Evolutionary conservation across 257 asterid genomes (phyloP).

Genomic region (Rubia yunnanensis): DNA sequence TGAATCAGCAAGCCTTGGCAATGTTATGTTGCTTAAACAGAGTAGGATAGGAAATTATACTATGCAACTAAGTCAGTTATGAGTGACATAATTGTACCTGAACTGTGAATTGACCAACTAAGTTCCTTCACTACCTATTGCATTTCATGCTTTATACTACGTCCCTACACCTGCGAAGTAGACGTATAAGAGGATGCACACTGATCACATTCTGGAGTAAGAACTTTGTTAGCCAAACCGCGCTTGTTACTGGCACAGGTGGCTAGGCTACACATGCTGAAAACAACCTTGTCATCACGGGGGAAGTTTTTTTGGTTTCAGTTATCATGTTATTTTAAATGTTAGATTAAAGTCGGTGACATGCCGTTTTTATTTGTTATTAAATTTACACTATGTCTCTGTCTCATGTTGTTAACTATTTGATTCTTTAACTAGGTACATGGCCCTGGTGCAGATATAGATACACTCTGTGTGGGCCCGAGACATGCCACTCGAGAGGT

Average conservation of each 20-base stretch:
- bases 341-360: not conserved
- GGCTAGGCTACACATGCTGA: not conserved
- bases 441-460: slow-evolving; percentile 39
- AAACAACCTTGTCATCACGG: not conserved
- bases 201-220: not conserved
- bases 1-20: not conserved
- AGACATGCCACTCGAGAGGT: slow-evolving; percentile 32
- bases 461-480: slow-evolving; percentile 34
- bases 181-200: not conserved
- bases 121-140: not conserved
- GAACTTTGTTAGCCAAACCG: not conserved
- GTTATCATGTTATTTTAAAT: not conserved
- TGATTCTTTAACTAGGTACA: slow-evolving; percentile 24
- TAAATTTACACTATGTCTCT: not conserved
- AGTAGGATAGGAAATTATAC: too few species aligned
- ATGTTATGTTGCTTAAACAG: not conserved
- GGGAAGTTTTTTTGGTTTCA: not conserved
- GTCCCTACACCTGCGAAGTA: not conserved
- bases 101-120: not conserved
- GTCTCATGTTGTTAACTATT: not conserved
- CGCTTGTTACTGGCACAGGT: not conserved
- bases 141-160: not conserved
- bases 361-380: too few species aligned
- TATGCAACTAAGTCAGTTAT: not conserved
- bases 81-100: not conserved